Percentiles rank a stretch among this genome's conserved stretches.
Conservation (phyloP, 345 rosid genomes). For the Gossypium arboreum region DNA sequence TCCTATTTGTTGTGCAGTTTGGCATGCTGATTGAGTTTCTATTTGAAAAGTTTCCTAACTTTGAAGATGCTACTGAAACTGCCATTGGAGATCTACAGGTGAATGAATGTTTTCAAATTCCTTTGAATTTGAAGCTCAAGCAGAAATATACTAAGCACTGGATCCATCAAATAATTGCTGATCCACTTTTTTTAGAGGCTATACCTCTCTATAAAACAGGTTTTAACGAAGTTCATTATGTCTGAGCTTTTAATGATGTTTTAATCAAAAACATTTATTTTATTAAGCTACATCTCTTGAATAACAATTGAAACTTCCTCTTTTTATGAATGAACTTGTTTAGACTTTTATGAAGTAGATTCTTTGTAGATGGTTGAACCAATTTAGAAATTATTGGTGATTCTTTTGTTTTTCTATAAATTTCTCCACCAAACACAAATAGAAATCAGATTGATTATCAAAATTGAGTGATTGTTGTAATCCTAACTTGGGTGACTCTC, state of each 20-base stretch:
- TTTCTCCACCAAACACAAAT: background rate
- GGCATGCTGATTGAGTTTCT: slow-evolving; percentile 96
- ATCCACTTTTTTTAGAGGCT: background rate
- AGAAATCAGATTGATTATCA: background rate
- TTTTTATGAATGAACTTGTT: background rate
- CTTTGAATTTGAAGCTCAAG: slow-evolving; percentile 16
- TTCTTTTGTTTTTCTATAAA: background rate
- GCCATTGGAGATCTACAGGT: slow-evolving; percentile 97
- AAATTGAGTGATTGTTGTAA: background rate
- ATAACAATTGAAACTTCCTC: background rate
- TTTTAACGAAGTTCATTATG: background rate
- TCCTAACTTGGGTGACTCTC: slow-evolving; percentile 25
- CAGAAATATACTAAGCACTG: background rate
- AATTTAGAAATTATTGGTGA: background rate
- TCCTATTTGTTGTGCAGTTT: slow-evolving; percentile 47
- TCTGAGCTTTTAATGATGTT: background rate
- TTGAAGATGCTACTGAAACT: slow-evolving; percentile 58
- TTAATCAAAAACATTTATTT: background rate
- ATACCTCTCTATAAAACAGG: background rate
- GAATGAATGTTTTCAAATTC: slow-evolving; percentile 20
- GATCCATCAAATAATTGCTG: slow-evolving; percentile 38
- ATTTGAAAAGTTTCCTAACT: slow-evolving; percentile 70
- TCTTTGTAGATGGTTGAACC: background rate
- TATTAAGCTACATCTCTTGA: background rate
- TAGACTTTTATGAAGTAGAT: background rate